A percentile compares a stretch with the other conserved stretches of the same genome.
Evolutionary conservation across 2,329 filamentous ascomycete species (phyloP).

Genomic region (Lasiodiplodia theobromae): DNA sequence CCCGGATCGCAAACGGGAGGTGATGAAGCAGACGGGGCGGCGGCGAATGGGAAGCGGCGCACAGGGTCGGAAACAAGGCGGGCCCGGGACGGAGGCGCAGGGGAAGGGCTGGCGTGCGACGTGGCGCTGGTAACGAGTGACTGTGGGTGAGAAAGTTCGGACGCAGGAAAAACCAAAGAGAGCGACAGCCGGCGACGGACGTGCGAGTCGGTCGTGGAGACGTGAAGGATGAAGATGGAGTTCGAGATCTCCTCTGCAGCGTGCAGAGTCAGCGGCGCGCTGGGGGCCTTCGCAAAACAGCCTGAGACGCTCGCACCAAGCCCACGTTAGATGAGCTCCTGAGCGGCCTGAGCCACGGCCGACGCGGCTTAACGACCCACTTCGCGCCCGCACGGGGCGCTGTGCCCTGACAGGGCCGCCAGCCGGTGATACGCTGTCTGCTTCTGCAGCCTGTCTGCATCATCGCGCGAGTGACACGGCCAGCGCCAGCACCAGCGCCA

Average conservation of each 20-base stretch:
- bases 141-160: conserved; percentile 36
- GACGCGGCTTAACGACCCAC: conserved; percentile 17
- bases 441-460: neutral
- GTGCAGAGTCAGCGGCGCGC: conserved; percentile 25
- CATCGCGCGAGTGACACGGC: conserved; percentile 1
- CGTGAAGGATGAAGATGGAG: conserved; percentile 24
- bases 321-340: conserved; percentile 26
- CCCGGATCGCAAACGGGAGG: conserved; percentile 29
- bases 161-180: conserved; percentile 24
- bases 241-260: conserved; percentile 27
- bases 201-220: conserved; percentile 24
- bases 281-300: conserved; percentile 25
- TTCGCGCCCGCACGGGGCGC: conserved; percentile 14
- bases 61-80: conserved; percentile 30
- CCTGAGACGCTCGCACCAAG: conserved; percentile 26
- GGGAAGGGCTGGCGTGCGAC: conserved; percentile 31
- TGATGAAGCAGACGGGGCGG: conserved; percentile 26
- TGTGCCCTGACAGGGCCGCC: conserved; percentile 8
- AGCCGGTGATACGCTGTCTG: conserved; percentile 13
- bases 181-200: conserved; percentile 21
- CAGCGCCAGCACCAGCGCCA: neutral
- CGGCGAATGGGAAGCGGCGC: conserved; percentile 30
- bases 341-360: conserved; percentile 25
- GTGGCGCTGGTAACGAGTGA: conserved; percentile 45
- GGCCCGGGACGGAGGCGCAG: conserved; percentile 28